phyloP scores from a whole-genome alignment of 257 asterid species.

The Salvia hispanica region DNA sequence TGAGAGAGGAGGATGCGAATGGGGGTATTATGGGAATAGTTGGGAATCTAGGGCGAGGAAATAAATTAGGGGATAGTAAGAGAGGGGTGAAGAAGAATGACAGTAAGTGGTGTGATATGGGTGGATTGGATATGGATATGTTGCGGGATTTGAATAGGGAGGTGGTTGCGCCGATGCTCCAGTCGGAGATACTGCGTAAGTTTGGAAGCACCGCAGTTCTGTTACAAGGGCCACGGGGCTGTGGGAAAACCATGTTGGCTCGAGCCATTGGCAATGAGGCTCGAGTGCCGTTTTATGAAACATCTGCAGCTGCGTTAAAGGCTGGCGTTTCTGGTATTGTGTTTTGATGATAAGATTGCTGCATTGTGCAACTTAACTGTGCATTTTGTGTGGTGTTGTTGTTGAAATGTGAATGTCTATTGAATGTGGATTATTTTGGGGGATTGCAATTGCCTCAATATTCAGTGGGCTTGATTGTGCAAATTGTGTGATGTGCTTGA shows the following conservation, averaged over 20 bases:
- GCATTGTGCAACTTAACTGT: not conserved
- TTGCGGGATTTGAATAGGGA: slow-evolving; percentile 69
- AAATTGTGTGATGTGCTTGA: no score
- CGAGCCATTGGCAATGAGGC: slow-evolving; percentile 93
- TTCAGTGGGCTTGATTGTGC: no score
- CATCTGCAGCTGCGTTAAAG: slow-evolving; percentile 88
- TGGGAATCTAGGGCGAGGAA: no score
- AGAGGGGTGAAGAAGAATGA: no score
- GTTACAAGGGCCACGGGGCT: slow-evolving; percentile 94
- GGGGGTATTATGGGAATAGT: no score
- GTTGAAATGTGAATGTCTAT: no score
- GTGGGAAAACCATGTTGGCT: slow-evolving; percentile 92
- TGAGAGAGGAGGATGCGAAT: no score
- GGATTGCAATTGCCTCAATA: no score
- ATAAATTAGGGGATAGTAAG: slow-evolving; percentile 12
- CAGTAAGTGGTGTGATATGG: no score
- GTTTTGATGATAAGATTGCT: not conserved
- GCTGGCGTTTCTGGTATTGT: slow-evolving; percentile 76
- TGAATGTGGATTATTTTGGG: no score
- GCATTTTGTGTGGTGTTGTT: no score
- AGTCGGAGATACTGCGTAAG: slow-evolving; percentile 52
- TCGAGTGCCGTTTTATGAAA: slow-evolving; percentile 69
- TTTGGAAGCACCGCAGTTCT: slow-evolving; percentile 76
- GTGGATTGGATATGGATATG: slow-evolving; percentile 22
- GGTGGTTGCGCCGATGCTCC: slow-evolving; percentile 66